phyloP scores from a whole-genome alignment of 2,329 filamentous ascomycete species.

The Stagonosporopsis chrysanthemi region DNA sequence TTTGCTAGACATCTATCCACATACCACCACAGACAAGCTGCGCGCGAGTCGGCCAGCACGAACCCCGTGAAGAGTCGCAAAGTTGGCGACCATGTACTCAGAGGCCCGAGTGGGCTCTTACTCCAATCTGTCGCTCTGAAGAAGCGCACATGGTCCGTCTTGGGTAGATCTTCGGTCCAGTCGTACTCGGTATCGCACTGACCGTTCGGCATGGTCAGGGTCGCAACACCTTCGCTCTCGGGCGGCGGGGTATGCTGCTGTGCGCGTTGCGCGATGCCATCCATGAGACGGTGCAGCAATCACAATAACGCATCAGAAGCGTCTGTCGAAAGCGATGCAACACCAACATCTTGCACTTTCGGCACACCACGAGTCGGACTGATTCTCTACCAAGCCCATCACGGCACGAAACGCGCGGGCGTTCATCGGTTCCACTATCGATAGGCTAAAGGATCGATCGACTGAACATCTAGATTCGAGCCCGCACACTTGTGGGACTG shows the following conservation, averaged over 20 bases:
- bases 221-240: constrained; percentile 21
- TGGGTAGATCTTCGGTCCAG: constrained; percentile 42
- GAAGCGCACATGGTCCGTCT: constrained; percentile 45
- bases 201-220: constrained; percentile 9
- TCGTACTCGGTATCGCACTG: constrained; percentile 26
- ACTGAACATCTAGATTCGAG: not conserved
- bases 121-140: constrained; percentile 42
- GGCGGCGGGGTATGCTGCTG: constrained; percentile 26
- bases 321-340: constrained; percentile 13
- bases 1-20: constrained; percentile 2
- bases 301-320: constrained; percentile 5
- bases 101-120: constrained; percentile 35
- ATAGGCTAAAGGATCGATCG: constrained; percentile 3
- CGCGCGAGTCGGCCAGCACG: constrained; percentile 43
- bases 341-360: constrained; percentile 3
- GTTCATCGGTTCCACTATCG: constrained; percentile 1
- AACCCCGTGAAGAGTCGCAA: constrained; percentile 41
- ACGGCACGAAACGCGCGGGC: constrained; percentile 11
- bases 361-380: constrained; percentile 5
- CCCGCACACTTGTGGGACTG: not conserved
- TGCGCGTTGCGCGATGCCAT: constrained; percentile 12
- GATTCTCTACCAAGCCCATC: constrained; percentile 7
- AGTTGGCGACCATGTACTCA: constrained; percentile 35
- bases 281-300: constrained; percentile 13
- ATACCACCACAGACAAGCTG: constrained; percentile 46